Conservation (phyloP, 345 rosid species). For the Nephelium lappaceum region DNA sequence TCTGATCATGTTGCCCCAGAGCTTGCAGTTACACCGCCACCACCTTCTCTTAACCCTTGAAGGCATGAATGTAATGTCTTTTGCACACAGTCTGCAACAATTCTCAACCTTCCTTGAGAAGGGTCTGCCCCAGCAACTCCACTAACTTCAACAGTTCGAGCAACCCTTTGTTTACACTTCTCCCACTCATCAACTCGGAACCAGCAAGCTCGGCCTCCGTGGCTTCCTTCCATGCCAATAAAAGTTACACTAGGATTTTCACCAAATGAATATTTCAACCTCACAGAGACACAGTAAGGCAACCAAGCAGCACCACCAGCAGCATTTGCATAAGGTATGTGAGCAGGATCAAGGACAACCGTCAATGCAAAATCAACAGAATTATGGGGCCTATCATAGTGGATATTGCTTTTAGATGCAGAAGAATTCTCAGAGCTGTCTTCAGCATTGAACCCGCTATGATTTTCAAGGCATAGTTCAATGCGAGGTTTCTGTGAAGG, state of each 20-base stretch:
- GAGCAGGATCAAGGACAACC: conserved; percentile 92
- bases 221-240: conserved; percentile 97
- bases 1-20: conserved; percentile 14
- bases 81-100: conserved; percentile 84
- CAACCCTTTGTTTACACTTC: conserved; percentile 82
- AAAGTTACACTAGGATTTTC: conserved; percentile 63
- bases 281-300: conserved; percentile 91
- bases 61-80: conserved; percentile 64
- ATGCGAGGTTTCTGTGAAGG: conserved; percentile 91
- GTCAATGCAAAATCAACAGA: conserved; percentile 88
- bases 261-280: conserved; percentile 75
- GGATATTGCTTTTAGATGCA: conserved; percentile 83
- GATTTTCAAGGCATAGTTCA: conserved; percentile 93
- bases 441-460: conserved; percentile 50
- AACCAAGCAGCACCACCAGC: conserved; percentile 99
- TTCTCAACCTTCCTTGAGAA: conserved; percentile 72
- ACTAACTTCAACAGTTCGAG: conserved; percentile 59
- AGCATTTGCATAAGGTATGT: conserved; percentile 72
- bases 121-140: conserved; percentile 55
- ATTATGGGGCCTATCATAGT: conserved; percentile 75
- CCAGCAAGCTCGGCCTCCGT: conserved; percentile 98
- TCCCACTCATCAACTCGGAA: conserved; percentile 83
- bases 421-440: conserved; percentile 48
- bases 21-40: conserved; percentile 35
- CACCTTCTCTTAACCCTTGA: conserved; percentile 71